phyloP scores from a whole-genome alignment of 2,329 filamentous ascomycete species.

The Colletotrichum shisoi region DNA sequence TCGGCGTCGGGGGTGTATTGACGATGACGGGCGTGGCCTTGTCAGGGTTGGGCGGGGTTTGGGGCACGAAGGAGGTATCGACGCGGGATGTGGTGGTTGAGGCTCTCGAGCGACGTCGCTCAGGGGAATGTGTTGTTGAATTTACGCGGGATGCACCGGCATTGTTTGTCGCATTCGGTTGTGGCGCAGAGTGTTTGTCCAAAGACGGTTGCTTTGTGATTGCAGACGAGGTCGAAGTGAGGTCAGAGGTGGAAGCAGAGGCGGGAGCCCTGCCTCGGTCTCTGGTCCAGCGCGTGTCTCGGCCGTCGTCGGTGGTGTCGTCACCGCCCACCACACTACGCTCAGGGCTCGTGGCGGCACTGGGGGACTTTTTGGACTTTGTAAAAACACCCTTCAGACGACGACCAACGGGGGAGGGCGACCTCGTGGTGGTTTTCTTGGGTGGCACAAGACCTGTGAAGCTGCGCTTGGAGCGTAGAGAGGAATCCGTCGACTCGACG shows the following conservation, averaged over 20 bases:
- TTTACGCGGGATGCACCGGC: conserved; percentile 32
- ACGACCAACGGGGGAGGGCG: conserved; percentile 74
- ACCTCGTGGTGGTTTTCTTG: conserved; percentile 60
- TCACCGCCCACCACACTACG: conserved; percentile 38
- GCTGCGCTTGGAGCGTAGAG: conserved; percentile 46
- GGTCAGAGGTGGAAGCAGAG: conserved; percentile 37
- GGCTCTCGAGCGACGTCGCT: conserved; percentile 35
- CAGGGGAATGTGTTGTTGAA: conserved; percentile 30
- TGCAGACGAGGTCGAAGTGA: conserved; percentile 12
- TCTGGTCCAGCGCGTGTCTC: conserved; percentile 28
- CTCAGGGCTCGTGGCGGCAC: conserved; percentile 55
- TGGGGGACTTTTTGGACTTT: conserved; percentile 60
- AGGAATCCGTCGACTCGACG: conserved; percentile 45
- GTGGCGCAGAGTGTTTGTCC: conserved; percentile 21
- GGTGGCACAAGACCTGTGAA: conserved; percentile 54
- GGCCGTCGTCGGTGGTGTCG: conserved; percentile 36
- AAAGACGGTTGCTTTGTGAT: conserved; percentile 26
- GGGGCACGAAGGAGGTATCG: conserved; percentile 41
- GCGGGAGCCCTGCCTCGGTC: conserved; percentile 35
- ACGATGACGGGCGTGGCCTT: conserved; percentile 64
- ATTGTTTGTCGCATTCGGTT: conserved; percentile 26
- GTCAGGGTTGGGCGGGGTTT: conserved; percentile 45
- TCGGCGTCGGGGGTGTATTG: conserved; percentile 72
- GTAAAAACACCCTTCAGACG: conserved; percentile 74
- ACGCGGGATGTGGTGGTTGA: conserved; percentile 40